phyloP scores from a whole-genome alignment of 192 early-diverging fungal species.

The Rhizophagus clarus region DNA sequence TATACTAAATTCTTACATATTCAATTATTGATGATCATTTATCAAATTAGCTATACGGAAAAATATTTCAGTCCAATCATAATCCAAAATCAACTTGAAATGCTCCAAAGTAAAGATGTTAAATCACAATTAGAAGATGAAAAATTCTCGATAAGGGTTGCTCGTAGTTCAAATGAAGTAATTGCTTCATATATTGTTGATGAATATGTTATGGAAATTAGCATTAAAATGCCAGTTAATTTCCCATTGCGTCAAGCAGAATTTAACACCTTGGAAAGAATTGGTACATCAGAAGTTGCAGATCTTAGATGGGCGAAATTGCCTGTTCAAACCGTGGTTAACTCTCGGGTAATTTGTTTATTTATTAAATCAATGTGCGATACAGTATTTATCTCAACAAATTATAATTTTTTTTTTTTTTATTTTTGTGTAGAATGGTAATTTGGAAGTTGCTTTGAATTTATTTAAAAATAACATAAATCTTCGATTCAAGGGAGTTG shows the following conservation, averaged over 20 bases:
- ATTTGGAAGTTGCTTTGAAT: conserved; percentile 75
- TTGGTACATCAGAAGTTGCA: conserved; percentile 68
- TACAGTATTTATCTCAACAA: conserved; percentile 41
- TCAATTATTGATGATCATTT: not conserved
- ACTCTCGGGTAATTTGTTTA: conserved; percentile 43
- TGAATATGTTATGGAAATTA: conserved; percentile 76
- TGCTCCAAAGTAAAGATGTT: conserved; percentile 52
- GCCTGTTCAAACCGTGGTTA: conserved; percentile 44
- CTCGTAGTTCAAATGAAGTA: conserved; percentile 67
- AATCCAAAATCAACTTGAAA: conserved; percentile 61
- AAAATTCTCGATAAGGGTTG: conserved; percentile 61
- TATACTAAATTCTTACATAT: not conserved
- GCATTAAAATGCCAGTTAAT: conserved; percentile 64
- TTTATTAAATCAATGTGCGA: conserved; percentile 35
- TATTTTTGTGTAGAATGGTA: conserved; percentile 73
- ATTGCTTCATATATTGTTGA: conserved; percentile 74
- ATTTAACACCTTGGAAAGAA: conserved; percentile 61
- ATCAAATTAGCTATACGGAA: conserved; percentile 62
- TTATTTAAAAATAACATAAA: conserved; percentile 83
- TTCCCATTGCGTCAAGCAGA: conserved; percentile 77
- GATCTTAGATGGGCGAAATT: conserved; percentile 69
- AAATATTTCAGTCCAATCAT: conserved; percentile 67
- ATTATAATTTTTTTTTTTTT: conserved; percentile 57
- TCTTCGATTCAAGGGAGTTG: conserved; percentile 95
- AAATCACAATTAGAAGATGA: conserved; percentile 55